A percentile compares a stretch with the other conserved stretches of the same genome.
phyloP scores from a whole-genome alignment of 73 alveolate species.

The Paramecium tetraurelia region DNA sequence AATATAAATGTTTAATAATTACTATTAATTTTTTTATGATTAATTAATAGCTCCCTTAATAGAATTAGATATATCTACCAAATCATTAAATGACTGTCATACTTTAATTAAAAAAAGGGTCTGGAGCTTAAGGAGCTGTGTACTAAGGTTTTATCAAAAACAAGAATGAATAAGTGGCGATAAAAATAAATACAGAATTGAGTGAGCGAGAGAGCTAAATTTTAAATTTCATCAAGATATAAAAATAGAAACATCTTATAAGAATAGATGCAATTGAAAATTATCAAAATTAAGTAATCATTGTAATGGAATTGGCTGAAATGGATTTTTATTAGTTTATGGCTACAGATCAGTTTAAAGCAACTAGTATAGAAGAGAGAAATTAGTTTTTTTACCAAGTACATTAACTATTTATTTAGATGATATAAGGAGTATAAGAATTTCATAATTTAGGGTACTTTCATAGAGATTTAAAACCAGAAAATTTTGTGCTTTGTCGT shows the following conservation, averaged over 20 bases:
- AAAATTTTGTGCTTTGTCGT: conserved; percentile 30
- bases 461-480: conserved; percentile 69
- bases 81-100: not conserved
- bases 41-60: not conserved
- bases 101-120: not conserved
- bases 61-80: not conserved
- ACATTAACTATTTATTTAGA: not conserved
- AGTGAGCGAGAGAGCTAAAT: not conserved
- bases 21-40: not conserved
- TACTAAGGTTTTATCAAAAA: not conserved
- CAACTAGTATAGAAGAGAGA: not conserved
- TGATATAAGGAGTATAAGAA: not conserved
- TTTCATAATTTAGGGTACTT: not conserved
- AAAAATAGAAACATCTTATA: not conserved
- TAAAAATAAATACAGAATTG: not conserved
- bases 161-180: not conserved
- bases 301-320: not conserved
- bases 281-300: not conserved
- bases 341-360: not conserved
- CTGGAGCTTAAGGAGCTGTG: not conserved
- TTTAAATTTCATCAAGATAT: not conserved
- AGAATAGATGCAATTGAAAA: not conserved
- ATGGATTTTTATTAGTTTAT: not conserved
- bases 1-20: too few relatives aligned
- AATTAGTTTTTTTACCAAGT: not conserved